These are phyloP conservation scores for Aspergillus sp. DNA, from an alignment of 2,329 filamentous ascomycete species.

Conservation along the genomic window DNA sequence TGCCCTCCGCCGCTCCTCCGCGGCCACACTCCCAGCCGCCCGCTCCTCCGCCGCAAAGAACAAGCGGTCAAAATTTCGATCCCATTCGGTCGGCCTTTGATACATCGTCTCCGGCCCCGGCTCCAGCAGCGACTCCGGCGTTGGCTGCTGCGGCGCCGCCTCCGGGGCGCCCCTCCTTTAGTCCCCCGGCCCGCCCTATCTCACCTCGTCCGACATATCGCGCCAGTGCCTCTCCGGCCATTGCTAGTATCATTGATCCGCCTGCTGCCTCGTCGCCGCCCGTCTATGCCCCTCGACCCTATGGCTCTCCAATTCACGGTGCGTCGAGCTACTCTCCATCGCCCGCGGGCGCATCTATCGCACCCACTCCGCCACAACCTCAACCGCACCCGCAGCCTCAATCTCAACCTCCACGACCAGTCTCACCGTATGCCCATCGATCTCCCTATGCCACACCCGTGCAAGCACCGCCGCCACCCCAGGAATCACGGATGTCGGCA, in stretches of 20 bases:
- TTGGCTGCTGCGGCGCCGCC: conserved; percentile 31
- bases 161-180: conserved; percentile 37
- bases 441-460: conserved; percentile 27
- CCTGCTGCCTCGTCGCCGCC: conserved; percentile 36
- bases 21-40: conserved; percentile 46
- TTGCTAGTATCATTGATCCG: conserved; percentile 85
- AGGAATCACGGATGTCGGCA: conserved; percentile 19
- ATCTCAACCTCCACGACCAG: conserved; percentile 6
- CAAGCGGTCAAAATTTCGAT: conserved; percentile 83
- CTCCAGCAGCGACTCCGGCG: conserved; percentile 19
- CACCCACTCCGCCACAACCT: conserved; percentile 26
- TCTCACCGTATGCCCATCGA: conserved; percentile 29
- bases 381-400: conserved; percentile 27
- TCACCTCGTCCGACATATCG: conserved; percentile 58
- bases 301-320: conserved; percentile 32
- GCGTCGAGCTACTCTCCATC: conserved; percentile 28
- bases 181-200: conserved; percentile 50
- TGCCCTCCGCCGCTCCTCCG: conserved; percentile 28
- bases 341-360: conserved; percentile 29
- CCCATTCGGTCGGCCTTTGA: conserved; percentile 75
- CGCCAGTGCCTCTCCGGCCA: conserved; percentile 87
- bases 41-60: conserved; percentile 53
- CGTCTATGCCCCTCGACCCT: conserved; percentile 30
- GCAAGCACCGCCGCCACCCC: conserved; percentile 22
- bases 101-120: conserved; percentile 38